Evolutionary conservation across 176 grass and related monocot species (phyloP), one percentile per base, ranked within the genome.

Genomic region (Juncus effusus): DNA sequence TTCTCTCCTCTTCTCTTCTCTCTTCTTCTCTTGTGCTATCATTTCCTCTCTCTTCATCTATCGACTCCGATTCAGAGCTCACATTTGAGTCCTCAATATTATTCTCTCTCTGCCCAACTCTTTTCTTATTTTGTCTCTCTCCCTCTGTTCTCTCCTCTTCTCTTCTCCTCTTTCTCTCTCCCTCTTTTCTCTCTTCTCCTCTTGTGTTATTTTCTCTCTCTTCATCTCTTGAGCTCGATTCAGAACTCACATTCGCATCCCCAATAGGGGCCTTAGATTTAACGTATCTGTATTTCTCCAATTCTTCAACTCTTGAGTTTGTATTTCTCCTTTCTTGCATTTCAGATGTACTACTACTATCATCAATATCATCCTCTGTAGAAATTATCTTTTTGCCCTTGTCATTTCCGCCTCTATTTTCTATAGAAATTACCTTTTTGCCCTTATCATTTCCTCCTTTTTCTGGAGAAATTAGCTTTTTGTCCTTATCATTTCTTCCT

Each of bases 261-360:
- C 39, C 55, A 0, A 28, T 28, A 28, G 19, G 49, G 66, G 40
- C 36, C 66, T 28, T 28, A 4, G 69, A 60, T 19, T 59, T 72
- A 40, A 44, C 39, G 12, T 72, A 36, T 45, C 15, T 36, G 57
- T 72, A 59, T 41, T 72, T 72, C 52, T 72, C 38, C 52, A 72
- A 53, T 16, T 2, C 54, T 36, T 42, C 14, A 72, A 47, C 40
- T 58, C 38, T 53, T 11, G 12, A 19, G 14, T 72, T 40, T 7
- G 14, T 41, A 13, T 58, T 5, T 5, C n/a, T 15, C 8, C 1
- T 72, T 40, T 72, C 58, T 40, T 49, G 13, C 51, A 9, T 28
- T 38, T 70, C 36, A 5, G 9, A 13, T 70, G 16, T 66, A 28
- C 19, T 28, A 28, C 19, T 28, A 49, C 15, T 45, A 68, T 56